Evolutionary conservation across 805 yeast species (phyloP).

Genomic region (Lipomyces oligophaga): DNA sequence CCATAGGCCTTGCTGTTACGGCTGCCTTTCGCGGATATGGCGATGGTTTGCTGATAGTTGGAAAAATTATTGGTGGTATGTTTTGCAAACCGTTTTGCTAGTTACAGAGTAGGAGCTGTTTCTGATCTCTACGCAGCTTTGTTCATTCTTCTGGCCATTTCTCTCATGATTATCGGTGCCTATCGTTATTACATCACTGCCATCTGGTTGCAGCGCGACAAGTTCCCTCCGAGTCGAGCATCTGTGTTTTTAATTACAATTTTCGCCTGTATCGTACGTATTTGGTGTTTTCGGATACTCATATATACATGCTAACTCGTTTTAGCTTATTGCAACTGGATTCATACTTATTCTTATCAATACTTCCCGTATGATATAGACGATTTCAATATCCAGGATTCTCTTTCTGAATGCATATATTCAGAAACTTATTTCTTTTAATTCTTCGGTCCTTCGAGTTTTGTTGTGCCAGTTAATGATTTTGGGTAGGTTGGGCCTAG

Average conservation of each 20-base stretch:
- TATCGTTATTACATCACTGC: constrained; percentile 23
- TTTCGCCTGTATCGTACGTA: constrained; percentile 14
- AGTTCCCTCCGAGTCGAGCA: constrained; percentile 25
- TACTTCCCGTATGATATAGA: constrained; percentile 9
- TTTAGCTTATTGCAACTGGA: constrained; percentile 15
- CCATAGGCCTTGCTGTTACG: constrained; percentile 55
- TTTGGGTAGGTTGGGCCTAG: no score
- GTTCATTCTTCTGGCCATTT: constrained; percentile 15
- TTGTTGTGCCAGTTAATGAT: no score
- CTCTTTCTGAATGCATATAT: no score
- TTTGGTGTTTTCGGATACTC: not conserved
- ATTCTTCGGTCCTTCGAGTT: no score
- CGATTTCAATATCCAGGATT: not conserved
- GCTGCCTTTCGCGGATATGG: constrained; percentile 46
- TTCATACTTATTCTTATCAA: constrained; percentile 19
- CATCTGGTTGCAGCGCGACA: constrained; percentile 25
- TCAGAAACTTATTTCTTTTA: no score
- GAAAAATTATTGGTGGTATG: constrained; percentile 22
- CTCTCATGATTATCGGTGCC: constrained; percentile 18
- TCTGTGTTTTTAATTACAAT: constrained; percentile 17
- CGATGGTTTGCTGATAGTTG: constrained; percentile 19
- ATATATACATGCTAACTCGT: not conserved
- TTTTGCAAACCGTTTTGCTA: not conserved
- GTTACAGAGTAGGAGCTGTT: not conserved
- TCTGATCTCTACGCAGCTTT: constrained; percentile 3